phyloP scores from a whole-genome alignment of 2,329 filamentous ascomycete species.

The Colletotrichum musae region DNA sequence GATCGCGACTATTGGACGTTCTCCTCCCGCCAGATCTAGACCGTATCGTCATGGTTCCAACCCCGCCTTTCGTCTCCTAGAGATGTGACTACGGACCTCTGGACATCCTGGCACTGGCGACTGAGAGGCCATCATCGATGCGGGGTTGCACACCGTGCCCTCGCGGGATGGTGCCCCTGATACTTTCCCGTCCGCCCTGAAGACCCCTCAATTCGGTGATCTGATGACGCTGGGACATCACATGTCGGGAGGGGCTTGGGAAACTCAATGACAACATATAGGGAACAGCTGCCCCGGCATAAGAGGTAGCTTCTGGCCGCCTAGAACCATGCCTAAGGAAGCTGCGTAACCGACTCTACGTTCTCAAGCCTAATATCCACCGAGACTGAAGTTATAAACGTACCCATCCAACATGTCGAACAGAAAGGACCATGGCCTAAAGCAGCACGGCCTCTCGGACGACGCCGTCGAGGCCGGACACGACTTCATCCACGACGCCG shows the following conservation, averaged over 20 bases:
- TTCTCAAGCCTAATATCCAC: no score
- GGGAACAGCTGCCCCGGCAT: background rate
- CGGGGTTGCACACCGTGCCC: slow-evolving; percentile 28
- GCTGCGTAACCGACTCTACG: no score
- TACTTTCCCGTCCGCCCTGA: slow-evolving; percentile 8
- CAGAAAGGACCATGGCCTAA: slow-evolving; percentile 27
- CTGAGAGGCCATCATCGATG: slow-evolving; percentile 3
- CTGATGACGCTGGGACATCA: slow-evolving; percentile 12
- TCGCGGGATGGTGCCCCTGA: slow-evolving; percentile 22
- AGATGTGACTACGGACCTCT: background rate
- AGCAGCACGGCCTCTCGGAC: slow-evolving; percentile 33
- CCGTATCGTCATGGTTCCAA: slow-evolving; percentile 1
- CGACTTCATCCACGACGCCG: slow-evolving; percentile 53
- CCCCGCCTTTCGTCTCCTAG: slow-evolving; percentile 7
- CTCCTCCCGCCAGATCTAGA: slow-evolving; percentile 1
- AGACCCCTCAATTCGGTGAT: slow-evolving; percentile 20
- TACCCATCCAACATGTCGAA: slow-evolving; percentile 13
- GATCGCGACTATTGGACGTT: background rate
- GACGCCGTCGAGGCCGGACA: slow-evolving; percentile 48
- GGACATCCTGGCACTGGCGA: slow-evolving; percentile 20
- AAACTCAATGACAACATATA: slow-evolving; percentile 23
- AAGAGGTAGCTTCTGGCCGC: no score
- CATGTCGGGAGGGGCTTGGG: background rate
- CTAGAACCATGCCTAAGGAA: no score
- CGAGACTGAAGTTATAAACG: no score